Evolutionary conservation across 2,329 filamentous ascomycete genomes (phyloP).

Genomic region (Colletotrichum chlorophyti): DNA sequence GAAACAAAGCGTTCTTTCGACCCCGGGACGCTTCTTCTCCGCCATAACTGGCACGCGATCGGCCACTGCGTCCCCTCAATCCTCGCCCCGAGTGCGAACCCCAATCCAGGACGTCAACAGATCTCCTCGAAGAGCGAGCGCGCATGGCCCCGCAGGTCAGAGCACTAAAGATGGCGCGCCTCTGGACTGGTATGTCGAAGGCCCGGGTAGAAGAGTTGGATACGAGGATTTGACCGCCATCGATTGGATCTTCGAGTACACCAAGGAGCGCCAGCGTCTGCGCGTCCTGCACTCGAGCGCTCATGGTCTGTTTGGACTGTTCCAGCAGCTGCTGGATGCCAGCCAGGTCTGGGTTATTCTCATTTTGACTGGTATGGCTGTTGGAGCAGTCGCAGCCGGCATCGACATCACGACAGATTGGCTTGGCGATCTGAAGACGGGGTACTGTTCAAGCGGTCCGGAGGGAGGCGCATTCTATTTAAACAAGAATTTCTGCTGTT

Average conservation of each 20-base stretch:
- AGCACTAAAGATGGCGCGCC: slow-evolving; percentile 53
- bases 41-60: slow-evolving; percentile 49
- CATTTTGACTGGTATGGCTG: slow-evolving; percentile 82
- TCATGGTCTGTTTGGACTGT: slow-evolving; percentile 74
- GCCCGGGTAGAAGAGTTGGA: slow-evolving; percentile 85
- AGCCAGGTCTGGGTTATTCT: slow-evolving; percentile 93
- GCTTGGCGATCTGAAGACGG: slow-evolving; percentile 90
- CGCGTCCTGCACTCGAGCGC: slow-evolving; percentile 76
- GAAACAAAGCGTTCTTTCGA: slow-evolving; percentile 55
- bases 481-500: slow-evolving; percentile 91
- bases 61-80: slow-evolving; percentile 28
- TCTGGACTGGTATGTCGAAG: slow-evolving; percentile 88
- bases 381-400: slow-evolving; percentile 82
- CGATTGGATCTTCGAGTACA: slow-evolving; percentile 99
- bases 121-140: slow-evolving; percentile 24
- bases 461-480: slow-evolving; percentile 91
- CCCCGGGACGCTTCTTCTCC: slow-evolving; percentile 56
- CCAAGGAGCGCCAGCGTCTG: slow-evolving; percentile 89
- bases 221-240: slow-evolving; percentile 98
- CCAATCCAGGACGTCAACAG: slow-evolving; percentile 31
- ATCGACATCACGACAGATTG: slow-evolving; percentile 94
- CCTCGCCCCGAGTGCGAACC: slow-evolving; percentile 26
- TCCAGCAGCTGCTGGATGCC: slow-evolving; percentile 77
- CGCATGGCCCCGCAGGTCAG: slow-evolving; percentile 22
- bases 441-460: slow-evolving; percentile 77